Percentiles rank a stretch among this genome's conserved stretches.
phyloP scores from a whole-genome alignment of 139 green algal species.

The Coccomyxa sp. region DNA sequence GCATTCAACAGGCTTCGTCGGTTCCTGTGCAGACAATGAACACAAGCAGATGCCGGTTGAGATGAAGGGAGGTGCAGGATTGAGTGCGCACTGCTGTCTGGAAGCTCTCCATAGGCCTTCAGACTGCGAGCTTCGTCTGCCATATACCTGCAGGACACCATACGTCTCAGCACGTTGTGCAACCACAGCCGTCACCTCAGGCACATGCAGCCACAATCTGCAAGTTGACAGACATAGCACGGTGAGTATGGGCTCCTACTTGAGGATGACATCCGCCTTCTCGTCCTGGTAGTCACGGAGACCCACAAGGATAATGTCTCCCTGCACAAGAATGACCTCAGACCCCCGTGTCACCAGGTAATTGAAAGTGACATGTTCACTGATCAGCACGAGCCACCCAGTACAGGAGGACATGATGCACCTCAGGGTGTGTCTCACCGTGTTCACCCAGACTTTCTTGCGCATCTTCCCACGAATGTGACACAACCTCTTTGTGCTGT shows the following conservation, averaged over 20 bases:
- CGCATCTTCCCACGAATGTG: constrained; percentile 99
- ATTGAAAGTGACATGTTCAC: too few relatives aligned
- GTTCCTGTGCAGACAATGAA: too few relatives aligned
- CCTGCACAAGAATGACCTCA: constrained; percentile 27
- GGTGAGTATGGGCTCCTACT: constrained; percentile 45
- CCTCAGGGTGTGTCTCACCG: too few relatives aligned
- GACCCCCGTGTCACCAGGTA: too few relatives aligned
- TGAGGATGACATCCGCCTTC: constrained; percentile 99
- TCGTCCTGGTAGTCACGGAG: constrained; percentile 99
- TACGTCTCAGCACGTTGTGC: too few relatives aligned
- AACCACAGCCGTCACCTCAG: too few relatives aligned
- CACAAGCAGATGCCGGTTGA: too few relatives aligned
- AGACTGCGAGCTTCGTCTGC: constrained; percentile 89
- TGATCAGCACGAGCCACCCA: too few relatives aligned
- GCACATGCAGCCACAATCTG: too few relatives aligned
- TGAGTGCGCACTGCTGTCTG: constrained; percentile 77
- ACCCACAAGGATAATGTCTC: constrained; percentile 96
- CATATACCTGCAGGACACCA: constrained; percentile 73
- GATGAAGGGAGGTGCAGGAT: too few relatives aligned
- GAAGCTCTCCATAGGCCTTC: constrained; percentile 97
- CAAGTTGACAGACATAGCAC: background rate
- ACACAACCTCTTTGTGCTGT: constrained; percentile 95
- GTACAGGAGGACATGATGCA: too few relatives aligned
- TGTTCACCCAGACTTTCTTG: constrained; percentile 97
- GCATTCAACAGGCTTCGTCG: too few relatives aligned